Percentiles rank a stretch among this genome's conserved stretches.
These are phyloP conservation scores for Leccinum subtestaceum DNA, from an alignment of 768 basidiomycete genomes.

Conservation along the genomic window DNA sequence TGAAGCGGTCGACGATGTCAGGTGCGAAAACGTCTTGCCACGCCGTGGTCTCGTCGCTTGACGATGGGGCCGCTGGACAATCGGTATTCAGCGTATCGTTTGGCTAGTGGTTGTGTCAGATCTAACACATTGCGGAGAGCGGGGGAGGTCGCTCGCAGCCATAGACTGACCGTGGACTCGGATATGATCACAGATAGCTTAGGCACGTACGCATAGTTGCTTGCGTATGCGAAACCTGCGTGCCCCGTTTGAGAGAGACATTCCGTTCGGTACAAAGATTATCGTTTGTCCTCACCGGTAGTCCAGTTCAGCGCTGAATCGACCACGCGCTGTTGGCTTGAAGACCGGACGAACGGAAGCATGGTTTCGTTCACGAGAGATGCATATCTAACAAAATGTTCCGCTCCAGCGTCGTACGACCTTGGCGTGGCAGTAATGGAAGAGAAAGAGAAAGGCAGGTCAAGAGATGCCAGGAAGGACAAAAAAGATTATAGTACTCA, in stretches of 20 bases:
- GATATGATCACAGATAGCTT: conserved; percentile 51
- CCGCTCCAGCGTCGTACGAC: conserved; percentile 49
- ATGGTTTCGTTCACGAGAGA: conserved; percentile 41
- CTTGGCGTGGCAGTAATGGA: conserved; percentile 22
- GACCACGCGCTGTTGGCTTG: conserved; percentile 53
- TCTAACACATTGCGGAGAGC: not conserved
- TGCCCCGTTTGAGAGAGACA: not conserved
- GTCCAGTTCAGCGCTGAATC: conserved; percentile 67
- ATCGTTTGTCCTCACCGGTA: conserved; percentile 38
- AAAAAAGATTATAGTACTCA: conserved; percentile 38
- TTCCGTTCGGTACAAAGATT: not conserved
- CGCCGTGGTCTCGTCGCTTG: conserved; percentile 32
- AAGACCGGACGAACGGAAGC: conserved; percentile 51
- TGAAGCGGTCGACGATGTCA: conserved; percentile 54
- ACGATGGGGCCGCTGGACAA: conserved; percentile 32
- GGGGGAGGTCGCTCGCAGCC: not conserved
- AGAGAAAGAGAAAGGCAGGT: not conserved
- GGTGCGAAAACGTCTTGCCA: conserved; percentile 57
- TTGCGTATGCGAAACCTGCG: conserved; percentile 47
- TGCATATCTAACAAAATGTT: conserved; percentile 50
- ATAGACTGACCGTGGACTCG: conserved; percentile 42
- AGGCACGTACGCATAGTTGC: conserved; percentile 42
- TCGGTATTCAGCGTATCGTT: conserved; percentile 74
- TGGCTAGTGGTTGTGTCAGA: conserved; percentile 23
- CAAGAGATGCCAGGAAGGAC: conserved; percentile 11